Evolutionary conservation across 257 asterid genomes (phyloP).

Genomic region (Ophiorrhiza pumila): DNA sequence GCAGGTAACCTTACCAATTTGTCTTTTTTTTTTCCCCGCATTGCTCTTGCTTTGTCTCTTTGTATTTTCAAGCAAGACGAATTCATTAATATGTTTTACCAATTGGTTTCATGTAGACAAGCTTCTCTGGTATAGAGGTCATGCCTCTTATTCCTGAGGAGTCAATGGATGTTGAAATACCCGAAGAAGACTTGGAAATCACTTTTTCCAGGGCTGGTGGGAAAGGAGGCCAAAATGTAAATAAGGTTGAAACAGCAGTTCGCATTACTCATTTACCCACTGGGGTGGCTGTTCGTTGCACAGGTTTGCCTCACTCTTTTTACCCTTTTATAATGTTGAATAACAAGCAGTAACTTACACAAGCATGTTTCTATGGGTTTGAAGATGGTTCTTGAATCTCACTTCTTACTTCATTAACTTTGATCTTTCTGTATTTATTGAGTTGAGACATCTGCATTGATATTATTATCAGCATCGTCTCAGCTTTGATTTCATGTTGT

Average conservation of each 20-base stretch:
- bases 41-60: not conserved
- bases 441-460: not conserved
- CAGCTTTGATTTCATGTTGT: not conserved
- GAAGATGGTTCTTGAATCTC: no score
- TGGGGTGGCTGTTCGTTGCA: constrained; percentile 83
- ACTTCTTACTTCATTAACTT: not conserved
- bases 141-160: constrained; percentile 98
- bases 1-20: constrained; percentile 48
- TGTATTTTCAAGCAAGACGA: not conserved
- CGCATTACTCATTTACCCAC: constrained; percentile 94
- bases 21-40: constrained; percentile 8
- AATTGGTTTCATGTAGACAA: constrained; percentile 55
- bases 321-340: not conserved
- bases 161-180: constrained; percentile 74
- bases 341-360: not conserved
- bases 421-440: not conserved
- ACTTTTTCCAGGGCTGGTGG: constrained; percentile 86
- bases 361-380: not conserved
- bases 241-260: constrained; percentile 94
- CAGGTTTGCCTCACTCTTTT: constrained; percentile 49
- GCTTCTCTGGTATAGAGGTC: constrained; percentile 93
- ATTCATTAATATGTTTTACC: not conserved
- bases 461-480: not conserved
- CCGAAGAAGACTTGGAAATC: constrained; percentile 91
- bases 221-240: constrained; percentile 97